phyloP scores from a whole-genome alignment of 352 stramenopile genomes.

The Phytopythium litorale region DNA sequence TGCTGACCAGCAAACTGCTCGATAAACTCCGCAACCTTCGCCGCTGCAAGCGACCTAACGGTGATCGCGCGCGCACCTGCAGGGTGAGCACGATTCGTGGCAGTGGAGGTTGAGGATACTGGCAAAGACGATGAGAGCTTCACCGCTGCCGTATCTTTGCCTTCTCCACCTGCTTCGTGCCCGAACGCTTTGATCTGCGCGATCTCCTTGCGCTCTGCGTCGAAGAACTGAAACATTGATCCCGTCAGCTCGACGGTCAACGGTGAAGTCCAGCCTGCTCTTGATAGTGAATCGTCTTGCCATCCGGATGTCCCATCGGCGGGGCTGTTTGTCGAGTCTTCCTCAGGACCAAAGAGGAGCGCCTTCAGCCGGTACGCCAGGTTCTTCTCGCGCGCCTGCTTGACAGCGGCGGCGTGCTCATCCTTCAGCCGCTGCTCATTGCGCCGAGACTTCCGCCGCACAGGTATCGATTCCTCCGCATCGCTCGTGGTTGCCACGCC shows the following conservation, averaged over 20 bases:
- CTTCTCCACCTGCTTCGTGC: neutral
- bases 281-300: neutral
- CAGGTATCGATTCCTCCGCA: constrained; percentile 19
- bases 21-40: constrained; percentile 14
- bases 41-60: neutral
- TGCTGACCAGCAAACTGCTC: neutral
- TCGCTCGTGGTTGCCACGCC: constrained; percentile 17
- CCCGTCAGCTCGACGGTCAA: constrained; percentile 25
- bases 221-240: constrained; percentile 24
- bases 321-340: constrained; percentile 1
- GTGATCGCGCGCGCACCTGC: no score
- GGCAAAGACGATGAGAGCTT: neutral
- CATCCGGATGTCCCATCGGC: constrained; percentile 5
- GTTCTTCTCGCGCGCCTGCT: constrained; percentile 55
- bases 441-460: constrained; percentile 56
- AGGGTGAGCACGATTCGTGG: neutral
- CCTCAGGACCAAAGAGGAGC: constrained; percentile 26
- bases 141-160: neutral
- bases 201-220: constrained; percentile 11
- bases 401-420: constrained; percentile 63
- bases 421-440: constrained; percentile 64
- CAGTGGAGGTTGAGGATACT: neutral
- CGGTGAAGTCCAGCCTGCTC: constrained; percentile 16
- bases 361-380: constrained; percentile 43
- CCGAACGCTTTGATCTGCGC: constrained; percentile 17